A percentile compares a stretch with the other conserved stretches of the same genome.
phyloP scores from a whole-genome alignment of 306 rosid genomes.

The Prinsepia uniflora region DNA sequence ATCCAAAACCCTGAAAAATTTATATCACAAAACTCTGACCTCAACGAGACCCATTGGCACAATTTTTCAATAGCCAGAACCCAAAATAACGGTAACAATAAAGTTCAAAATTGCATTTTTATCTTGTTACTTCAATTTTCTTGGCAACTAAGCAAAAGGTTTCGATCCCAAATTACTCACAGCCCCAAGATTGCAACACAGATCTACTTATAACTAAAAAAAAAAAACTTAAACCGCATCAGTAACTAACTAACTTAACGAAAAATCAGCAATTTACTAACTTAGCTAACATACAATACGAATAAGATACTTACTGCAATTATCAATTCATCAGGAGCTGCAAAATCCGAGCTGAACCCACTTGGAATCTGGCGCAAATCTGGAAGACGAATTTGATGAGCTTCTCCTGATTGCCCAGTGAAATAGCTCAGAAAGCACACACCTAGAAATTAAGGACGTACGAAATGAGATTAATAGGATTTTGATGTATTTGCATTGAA shows the following conservation, averaged over 20 bases:
- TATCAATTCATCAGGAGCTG: slow-evolving; percentile 28
- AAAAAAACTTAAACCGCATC: slow-evolving; percentile 15
- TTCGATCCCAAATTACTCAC: slow-evolving; percentile 32
- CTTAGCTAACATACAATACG: slow-evolving; percentile 25
- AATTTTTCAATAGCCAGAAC: slow-evolving; percentile 27
- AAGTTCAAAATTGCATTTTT: slow-evolving; percentile 27
- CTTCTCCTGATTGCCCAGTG: slow-evolving; percentile 24
- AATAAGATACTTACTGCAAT: slow-evolving; percentile 40
- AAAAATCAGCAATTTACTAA: slow-evolving; percentile 33
- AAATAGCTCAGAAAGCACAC: slow-evolving; percentile 22
- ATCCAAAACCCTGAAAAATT: slow-evolving; percentile 21
- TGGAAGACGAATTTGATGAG: slow-evolving; percentile 35
- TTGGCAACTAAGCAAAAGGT: slow-evolving; percentile 29
- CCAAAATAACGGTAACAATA: slow-evolving; percentile 23
- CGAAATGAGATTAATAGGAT: slow-evolving; percentile 39
- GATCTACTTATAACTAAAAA: slow-evolving; percentile 54
- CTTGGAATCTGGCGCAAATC: slow-evolving; percentile 43
- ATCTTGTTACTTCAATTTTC: slow-evolving; percentile 25
- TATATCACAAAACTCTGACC: slow-evolving; percentile 21
- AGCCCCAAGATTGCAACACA: slow-evolving; percentile 39
- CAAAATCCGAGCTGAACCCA: slow-evolving; percentile 52
- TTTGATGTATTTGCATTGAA: slow-evolving; percentile 40
- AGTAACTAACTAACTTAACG: slow-evolving; percentile 31
- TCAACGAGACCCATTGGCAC: slow-evolving; percentile 22
- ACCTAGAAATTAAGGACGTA: slow-evolving; percentile 40